These are phyloP conservation scores for Chaetomium sp. DNA, from an alignment of 2,329 filamentous ascomycete genomes.

Conservation along the genomic window DNA sequence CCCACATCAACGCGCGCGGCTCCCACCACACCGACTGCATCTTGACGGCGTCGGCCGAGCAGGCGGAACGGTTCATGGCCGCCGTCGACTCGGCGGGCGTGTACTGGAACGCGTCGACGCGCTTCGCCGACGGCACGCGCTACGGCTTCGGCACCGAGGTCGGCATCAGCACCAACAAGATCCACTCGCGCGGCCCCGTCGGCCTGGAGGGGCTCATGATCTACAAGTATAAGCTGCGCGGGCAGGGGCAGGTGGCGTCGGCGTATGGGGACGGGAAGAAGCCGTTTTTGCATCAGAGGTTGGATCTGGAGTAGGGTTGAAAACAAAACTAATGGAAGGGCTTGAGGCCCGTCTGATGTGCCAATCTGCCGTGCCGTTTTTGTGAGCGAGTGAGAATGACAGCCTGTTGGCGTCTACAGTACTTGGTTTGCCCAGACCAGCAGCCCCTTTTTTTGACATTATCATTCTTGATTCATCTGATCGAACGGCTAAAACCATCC, in stretches of 20 bases:
- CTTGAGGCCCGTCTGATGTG: too few species aligned
- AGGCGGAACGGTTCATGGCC: constrained; percentile 81
- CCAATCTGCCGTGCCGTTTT: too few species aligned
- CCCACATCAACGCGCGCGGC: constrained; percentile 88
- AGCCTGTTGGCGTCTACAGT: neutral
- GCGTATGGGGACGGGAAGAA: constrained; percentile 70
- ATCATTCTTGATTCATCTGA: neutral
- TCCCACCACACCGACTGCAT: constrained; percentile 95
- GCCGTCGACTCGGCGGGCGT: constrained; percentile 87
- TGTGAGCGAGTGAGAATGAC: neutral
- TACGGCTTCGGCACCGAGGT: constrained; percentile 98
- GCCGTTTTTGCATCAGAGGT: constrained; percentile 60
- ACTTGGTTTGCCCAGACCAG: neutral
- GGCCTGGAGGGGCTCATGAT: constrained; percentile 94
- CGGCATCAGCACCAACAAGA: constrained; percentile 98
- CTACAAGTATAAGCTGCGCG: constrained; percentile 92
- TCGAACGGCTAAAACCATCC: neutral
- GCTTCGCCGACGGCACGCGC: constrained; percentile 94
- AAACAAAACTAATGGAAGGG: constrained; percentile 1
- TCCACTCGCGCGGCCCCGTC: constrained; percentile 90
- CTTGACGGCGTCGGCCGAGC: constrained; percentile 66
- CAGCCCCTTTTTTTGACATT: neutral
- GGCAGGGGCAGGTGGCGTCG: constrained; percentile 77
- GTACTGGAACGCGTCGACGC: constrained; percentile 95
- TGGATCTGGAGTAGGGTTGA: constrained; percentile 45